A percentile compares a stretch with the other conserved stretches of the same genome.
Evolutionary conservation across 306 rosid genomes (phyloP).

Genomic region (Gleditsia sinensis): DNA sequence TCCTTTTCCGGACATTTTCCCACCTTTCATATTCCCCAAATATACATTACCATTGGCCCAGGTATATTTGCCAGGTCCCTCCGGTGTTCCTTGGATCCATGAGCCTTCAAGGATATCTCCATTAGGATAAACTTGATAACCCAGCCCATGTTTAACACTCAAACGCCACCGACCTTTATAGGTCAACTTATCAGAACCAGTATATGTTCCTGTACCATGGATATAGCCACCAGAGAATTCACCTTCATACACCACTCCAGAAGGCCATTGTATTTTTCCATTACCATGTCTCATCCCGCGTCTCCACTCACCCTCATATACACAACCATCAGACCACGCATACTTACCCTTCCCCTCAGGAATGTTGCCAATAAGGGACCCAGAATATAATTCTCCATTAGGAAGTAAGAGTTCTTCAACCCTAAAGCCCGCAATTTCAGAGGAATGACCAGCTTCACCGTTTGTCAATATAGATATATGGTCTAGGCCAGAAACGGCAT

Average conservation of each 20-base stretch:
- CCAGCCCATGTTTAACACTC: constrained; percentile 92
- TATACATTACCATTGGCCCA: constrained; percentile 93
- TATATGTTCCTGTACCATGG: constrained; percentile 80
- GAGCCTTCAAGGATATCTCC: constrained; percentile 94
- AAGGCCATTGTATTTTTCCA: constrained; percentile 73
- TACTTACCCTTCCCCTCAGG: constrained; percentile 89
- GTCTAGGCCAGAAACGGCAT: constrained; percentile 51
- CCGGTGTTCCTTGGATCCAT: constrained; percentile 94
- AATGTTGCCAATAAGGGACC: constrained; percentile 74
- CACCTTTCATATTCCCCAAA: constrained; percentile 94
- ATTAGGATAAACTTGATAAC: constrained; percentile 84
- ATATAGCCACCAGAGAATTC: constrained; percentile 92
- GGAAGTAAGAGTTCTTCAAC: constrained; percentile 67
- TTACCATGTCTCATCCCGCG: constrained; percentile 89
- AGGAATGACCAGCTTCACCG: constrained; percentile 52
- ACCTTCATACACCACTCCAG: constrained; percentile 82
- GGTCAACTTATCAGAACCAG: constrained; percentile 56
- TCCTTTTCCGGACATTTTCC: constrained; percentile 96
- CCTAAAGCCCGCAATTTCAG: constrained; percentile 73
- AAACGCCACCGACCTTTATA: constrained; percentile 94
- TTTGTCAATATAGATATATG: constrained; percentile 41
- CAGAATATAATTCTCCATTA: constrained; percentile 76
- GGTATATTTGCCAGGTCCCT: constrained; percentile 94
- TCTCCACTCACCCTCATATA: constrained; percentile 96
- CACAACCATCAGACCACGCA: constrained; percentile 88